phyloP scores from a whole-genome alignment of 2,329 filamentous ascomycete species.

The Fusarium illudens region DNA sequence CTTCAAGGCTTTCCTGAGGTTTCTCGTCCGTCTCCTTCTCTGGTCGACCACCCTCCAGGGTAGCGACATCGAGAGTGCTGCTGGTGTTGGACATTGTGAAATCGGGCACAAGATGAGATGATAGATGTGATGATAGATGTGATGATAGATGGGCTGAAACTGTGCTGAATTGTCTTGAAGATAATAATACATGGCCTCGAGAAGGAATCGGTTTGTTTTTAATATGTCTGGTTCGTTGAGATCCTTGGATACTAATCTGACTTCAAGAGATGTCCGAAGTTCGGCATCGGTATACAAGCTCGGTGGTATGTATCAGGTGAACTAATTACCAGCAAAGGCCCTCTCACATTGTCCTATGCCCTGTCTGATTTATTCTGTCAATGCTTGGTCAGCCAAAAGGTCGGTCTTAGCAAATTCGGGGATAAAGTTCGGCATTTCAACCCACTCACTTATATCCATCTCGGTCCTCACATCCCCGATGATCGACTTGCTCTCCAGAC shows the following conservation, averaged over 20 bases:
- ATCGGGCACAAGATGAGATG: neutral
- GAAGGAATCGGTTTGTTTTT: neutral
- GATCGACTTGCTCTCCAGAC: neutral
- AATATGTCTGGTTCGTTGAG: neutral
- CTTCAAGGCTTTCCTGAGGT: conserved; percentile 2
- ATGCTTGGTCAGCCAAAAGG: neutral
- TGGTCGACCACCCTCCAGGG: conserved; percentile 19
- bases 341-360: no score
- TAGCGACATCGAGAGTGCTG: conserved; percentile 11
- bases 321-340: neutral
- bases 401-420: conserved; percentile 24
- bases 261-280: conserved; percentile 2
- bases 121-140: neutral
- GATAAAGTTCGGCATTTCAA: conserved; percentile 25
- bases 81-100: conserved; percentile 5
- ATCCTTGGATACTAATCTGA: neutral
- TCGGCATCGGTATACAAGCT: conserved; percentile 20
- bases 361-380: neutral
- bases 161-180: neutral
- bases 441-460: conserved; percentile 19
- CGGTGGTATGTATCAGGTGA: neutral
- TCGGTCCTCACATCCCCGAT: neutral
- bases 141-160: neutral
- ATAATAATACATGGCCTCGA: neutral
- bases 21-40: neutral